Conservation (phyloP, 225 moss, liverwort and hornwort species). For the Antitrichia curtipendula region DNA sequence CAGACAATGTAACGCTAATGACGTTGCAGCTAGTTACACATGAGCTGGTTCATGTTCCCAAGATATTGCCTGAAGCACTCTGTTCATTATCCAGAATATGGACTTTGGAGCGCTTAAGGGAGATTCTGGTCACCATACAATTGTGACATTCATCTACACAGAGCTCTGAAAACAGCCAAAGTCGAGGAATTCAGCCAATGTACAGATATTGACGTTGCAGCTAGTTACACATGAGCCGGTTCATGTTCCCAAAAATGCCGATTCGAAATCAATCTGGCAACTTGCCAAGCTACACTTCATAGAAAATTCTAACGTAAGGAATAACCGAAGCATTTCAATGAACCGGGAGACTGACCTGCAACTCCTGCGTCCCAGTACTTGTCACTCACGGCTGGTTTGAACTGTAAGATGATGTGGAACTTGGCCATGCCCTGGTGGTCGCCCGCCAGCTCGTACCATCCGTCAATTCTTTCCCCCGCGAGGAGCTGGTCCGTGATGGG, state of each 20-base stretch:
- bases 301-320: not conserved
- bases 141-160: not conserved
- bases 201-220: not conserved
- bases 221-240: not conserved
- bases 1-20: not conserved
- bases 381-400: slow-evolving; percentile 34
- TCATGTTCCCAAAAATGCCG: not conserved
- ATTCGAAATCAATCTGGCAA: not conserved
- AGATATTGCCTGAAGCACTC: too few species aligned
- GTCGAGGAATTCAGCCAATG: not conserved
- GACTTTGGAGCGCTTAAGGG: too few species aligned
- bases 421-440: slow-evolving; percentile 31
- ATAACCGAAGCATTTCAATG: not conserved
- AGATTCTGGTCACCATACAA: too few species aligned
- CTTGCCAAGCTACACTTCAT: not conserved
- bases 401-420: slow-evolving; percentile 49
- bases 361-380: slow-evolving; percentile 61
- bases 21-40: not conserved
- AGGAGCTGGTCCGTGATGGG: slow-evolving; percentile 38
- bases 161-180: not conserved
- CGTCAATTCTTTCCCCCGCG: slow-evolving; percentile 39
- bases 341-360: not conserved
- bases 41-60: not conserved
- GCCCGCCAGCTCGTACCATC: slow-evolving; percentile 48
- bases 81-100: too few species aligned